These are phyloP conservation scores for Dovyalis caffra DNA, from an alignment of 345 rosid species.

Conservation along the genomic window DNA sequence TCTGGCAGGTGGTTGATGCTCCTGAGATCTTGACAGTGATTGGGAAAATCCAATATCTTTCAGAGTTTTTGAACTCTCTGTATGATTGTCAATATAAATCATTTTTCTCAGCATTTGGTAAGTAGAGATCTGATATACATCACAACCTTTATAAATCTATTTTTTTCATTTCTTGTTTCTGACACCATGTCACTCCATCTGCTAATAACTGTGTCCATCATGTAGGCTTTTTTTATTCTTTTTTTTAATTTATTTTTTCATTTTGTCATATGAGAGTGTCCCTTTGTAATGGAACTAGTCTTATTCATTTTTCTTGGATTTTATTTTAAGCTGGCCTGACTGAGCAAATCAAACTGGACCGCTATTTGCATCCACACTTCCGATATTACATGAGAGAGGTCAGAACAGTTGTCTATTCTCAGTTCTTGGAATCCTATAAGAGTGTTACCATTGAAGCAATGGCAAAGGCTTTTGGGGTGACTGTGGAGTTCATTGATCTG, in stretches of 20 bases:
- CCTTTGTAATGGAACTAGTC: background rate
- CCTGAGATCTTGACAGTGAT: constrained; percentile 98
- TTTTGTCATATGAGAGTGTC: background rate
- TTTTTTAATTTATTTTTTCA: no score
- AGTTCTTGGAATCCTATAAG: constrained; percentile 93
- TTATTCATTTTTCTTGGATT: constrained; percentile 12
- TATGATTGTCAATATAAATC: constrained; percentile 92
- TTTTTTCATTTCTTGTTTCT: background rate
- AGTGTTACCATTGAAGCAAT: constrained; percentile 96
- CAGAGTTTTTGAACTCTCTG: constrained; percentile 89
- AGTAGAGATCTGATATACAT: constrained; percentile 24
- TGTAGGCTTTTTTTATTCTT: no score
- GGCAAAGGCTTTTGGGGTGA: constrained; percentile 98
- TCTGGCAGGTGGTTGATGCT: constrained; percentile 91
- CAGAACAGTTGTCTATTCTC: constrained; percentile 89
- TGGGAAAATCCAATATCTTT: constrained; percentile 80
- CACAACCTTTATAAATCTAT: background rate
- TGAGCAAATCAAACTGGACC: constrained; percentile 83
- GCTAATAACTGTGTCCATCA: background rate
- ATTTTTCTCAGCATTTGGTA: constrained; percentile 92
- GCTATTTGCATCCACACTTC: constrained; percentile 89
- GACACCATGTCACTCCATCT: background rate
- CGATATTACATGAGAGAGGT: constrained; percentile 99
- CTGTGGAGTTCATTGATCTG: constrained; percentile 89
- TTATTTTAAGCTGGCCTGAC: constrained; percentile 68